Conservation (phyloP, 257 asterid species). For the Paraleonurus japonicus region DNA sequence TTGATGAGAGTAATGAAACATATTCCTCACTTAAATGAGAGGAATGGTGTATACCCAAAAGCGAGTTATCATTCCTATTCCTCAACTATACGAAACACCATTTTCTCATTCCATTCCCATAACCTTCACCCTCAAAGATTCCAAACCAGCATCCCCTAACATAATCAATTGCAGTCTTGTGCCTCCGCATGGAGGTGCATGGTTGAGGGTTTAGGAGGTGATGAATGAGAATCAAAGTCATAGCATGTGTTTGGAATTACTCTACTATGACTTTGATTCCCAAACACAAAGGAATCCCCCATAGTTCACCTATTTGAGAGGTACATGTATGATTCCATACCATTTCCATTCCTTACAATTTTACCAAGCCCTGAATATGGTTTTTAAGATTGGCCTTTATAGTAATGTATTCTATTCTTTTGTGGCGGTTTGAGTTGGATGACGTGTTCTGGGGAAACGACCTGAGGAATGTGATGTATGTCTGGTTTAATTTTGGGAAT, state of each 20-base stretch:
- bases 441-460: background rate
- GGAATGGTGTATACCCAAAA: background rate
- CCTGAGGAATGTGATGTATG: background rate
- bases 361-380: constrained; percentile 5
- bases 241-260: too few species aligned
- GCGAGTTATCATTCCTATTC: background rate
- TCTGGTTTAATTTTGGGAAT: background rate
- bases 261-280: too few species aligned
- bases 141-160: background rate
- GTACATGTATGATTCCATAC: too few species aligned
- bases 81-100: background rate
- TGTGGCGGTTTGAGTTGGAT: background rate
- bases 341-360: too few species aligned
- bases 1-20: background rate
- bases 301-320: too few species aligned
- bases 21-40: background rate
- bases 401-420: background rate
- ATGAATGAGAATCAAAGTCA: too few species aligned
- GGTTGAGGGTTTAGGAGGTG: too few species aligned
- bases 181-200: background rate
- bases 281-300: too few species aligned
- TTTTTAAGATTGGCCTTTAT: background rate
- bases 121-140: background rate
- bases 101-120: background rate
- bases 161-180: background rate